phyloP scores from a whole-genome alignment of 768 basidiomycete species.

The Suillus discolor region DNA sequence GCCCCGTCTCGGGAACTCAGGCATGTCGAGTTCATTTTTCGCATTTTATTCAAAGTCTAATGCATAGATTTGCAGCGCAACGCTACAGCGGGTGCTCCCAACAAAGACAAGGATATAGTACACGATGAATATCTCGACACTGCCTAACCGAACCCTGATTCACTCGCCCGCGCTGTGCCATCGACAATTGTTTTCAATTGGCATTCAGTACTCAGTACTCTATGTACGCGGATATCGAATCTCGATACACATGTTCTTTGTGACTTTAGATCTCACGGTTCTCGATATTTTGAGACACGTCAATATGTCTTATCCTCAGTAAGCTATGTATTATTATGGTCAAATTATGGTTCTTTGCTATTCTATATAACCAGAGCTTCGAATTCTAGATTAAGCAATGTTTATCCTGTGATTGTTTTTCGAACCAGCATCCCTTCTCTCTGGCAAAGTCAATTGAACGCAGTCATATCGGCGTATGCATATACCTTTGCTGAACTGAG shows the following conservation, averaged over 20 bases:
- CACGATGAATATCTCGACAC: neutral
- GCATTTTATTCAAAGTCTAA: neutral
- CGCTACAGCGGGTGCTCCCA: neutral
- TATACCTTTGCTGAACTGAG: neutral
- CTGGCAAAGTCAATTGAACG: constrained; percentile 43
- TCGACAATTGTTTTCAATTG: neutral
- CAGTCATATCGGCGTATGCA: constrained; percentile 36
- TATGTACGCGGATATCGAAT: neutral
- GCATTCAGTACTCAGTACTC: neutral
- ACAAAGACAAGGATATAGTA: neutral
- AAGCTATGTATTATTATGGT: neutral
- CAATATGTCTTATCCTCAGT: neutral
- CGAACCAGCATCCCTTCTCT: constrained; percentile 57
- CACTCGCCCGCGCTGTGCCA: neutral
- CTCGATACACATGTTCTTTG: neutral
- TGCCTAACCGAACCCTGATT: neutral
- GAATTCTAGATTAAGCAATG: neutral
- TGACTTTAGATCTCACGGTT: neutral
- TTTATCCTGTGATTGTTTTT: neutral
- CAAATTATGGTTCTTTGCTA: neutral
- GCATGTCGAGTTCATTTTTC: neutral
- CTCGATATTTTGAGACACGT: neutral
- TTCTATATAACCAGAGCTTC: neutral
- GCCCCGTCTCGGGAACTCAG: neutral
- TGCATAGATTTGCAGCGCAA: neutral